Percentiles rank a stretch among this genome's conserved stretches.
Conservation (phyloP, 1,139 yeast genomes). For the Scheffersomyces parashehatae region DNA sequence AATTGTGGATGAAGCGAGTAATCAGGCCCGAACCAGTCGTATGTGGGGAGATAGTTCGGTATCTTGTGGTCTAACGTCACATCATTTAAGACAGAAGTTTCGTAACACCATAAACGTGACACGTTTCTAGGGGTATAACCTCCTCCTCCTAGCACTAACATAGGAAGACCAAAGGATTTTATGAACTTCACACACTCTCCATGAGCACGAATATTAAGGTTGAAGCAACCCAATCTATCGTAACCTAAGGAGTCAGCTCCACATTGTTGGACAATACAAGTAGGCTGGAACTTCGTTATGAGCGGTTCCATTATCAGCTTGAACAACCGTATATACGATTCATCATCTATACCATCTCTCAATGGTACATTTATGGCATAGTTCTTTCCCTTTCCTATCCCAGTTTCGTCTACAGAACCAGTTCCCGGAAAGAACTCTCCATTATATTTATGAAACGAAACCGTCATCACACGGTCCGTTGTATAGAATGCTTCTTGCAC, state of each 20-base stretch:
- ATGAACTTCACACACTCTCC: slow-evolving; percentile 92
- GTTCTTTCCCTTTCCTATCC: slow-evolving; percentile 84
- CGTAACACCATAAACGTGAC: slow-evolving; percentile 92
- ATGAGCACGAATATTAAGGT: slow-evolving; percentile 85
- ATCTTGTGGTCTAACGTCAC: slow-evolving; percentile 72
- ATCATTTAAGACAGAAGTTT: slow-evolving; percentile 83
- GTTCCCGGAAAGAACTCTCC: slow-evolving; percentile 98
- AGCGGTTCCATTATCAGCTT: slow-evolving; percentile 87
- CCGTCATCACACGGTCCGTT: slow-evolving; percentile 94
- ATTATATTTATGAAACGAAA: slow-evolving; percentile 90
- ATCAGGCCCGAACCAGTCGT: slow-evolving; percentile 91
- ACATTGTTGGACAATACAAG: slow-evolving; percentile 92
- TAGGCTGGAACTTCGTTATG: slow-evolving; percentile 79
- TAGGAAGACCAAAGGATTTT: slow-evolving; percentile 82
- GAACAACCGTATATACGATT: slow-evolving; percentile 73
- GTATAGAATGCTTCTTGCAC: slow-evolving; percentile 97
- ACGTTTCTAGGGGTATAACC: slow-evolving; percentile 97
- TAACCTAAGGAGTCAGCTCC: slow-evolving; percentile 97
- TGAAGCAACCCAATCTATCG: slow-evolving; percentile 91
- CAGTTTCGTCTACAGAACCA: slow-evolving; percentile 83
- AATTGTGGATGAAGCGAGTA: slow-evolving; percentile 85
- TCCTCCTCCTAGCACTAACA: slow-evolving; percentile 94
- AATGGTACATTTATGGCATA: slow-evolving; percentile 91
- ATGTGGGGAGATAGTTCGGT: slow-evolving; percentile 79
- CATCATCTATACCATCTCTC: slow-evolving; percentile 95